Base-by-base conservation (phyloP, 495 filamentous ascomycete species). In the Daldinia concentrica region DNA sequence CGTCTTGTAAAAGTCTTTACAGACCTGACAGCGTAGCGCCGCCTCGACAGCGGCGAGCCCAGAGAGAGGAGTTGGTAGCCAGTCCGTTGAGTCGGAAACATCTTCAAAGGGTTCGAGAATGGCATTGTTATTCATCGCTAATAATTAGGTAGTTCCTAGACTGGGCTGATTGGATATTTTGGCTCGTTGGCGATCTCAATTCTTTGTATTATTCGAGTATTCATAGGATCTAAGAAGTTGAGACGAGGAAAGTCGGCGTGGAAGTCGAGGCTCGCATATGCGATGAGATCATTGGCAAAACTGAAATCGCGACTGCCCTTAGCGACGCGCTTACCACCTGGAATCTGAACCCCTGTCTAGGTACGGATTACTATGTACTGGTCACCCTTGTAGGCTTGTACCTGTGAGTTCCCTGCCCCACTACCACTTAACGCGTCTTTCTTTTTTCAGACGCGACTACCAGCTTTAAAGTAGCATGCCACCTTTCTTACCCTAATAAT, bases 1-100 rank as follows among this genome's bases (percentile, higher is more conserved):
- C 24, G 92, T 94, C 66, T 88, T 86, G 82, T 91, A 98, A 80
- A 98, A 96, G 78, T 99, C 95, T 80, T 98, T 98, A 86, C 95
- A 99, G 64, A 99, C 91, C 74, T 98, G 91, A 79, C 95, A 99
- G 69, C 94, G 92, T 15, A 99, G 86, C 15, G 92, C 88, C 43
- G 92, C 88, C 74, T 99, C 95, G 61, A 99, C 86, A 6, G 90
- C 83, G 55, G 89, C 83, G 62, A 99, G 86, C 36, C 85, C 80
- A 2, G 90, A 85, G 8, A 98, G 83, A 1, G 90, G 87, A 22
- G 95, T 98, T n/a, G 82, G 73, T 15, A 93, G 82, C 96, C 95
- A 99, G 84, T 99, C 96, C 52, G 95, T 95, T 6, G 95, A 90
- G 81, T 99, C 94, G 37, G 92, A 82, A 51, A 98, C 82, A 62